Evolutionary conservation across 768 basidiomycete species (phyloP).

Genomic region (Boletus tylopilopsis): DNA sequence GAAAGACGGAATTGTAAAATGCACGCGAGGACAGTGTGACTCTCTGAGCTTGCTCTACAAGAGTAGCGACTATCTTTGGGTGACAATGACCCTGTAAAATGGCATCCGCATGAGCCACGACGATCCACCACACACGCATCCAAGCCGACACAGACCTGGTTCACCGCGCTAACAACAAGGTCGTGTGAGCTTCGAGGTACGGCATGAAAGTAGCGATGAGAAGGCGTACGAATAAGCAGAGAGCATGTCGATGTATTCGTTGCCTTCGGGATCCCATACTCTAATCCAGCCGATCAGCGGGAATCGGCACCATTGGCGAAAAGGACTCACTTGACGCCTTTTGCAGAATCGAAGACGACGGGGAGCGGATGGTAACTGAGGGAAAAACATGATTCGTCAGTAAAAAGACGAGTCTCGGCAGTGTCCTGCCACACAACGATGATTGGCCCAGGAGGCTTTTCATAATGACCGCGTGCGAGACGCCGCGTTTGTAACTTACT

Average conservation of each 20-base stretch:
- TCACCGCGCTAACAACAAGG: slow-evolving; percentile 60
- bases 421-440: slow-evolving; percentile 8
- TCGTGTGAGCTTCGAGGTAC: slow-evolving; percentile 4
- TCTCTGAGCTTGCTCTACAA: slow-evolving; percentile 80
- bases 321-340: slow-evolving; percentile 80
- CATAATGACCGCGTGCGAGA: slow-evolving; percentile 22
- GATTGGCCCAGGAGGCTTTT: slow-evolving; percentile 18
- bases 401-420: slow-evolving; percentile 11
- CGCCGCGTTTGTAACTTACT: slow-evolving; percentile 51
- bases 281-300: slow-evolving; percentile 27
- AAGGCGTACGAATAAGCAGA: slow-evolving; percentile 88
- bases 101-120: slow-evolving; percentile 13
- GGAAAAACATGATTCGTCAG: slow-evolving; percentile 37
- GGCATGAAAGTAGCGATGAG: background rate
- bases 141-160: slow-evolving; percentile 56
- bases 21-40: slow-evolving; percentile 94
- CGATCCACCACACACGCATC: slow-evolving; percentile 2
- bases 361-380: slow-evolving; percentile 93
- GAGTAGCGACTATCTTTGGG: slow-evolving; percentile 77
- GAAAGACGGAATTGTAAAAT: slow-evolving; percentile 92
- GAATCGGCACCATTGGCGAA: slow-evolving; percentile 27
- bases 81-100: slow-evolving; percentile 80
- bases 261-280: slow-evolving; percentile 95
- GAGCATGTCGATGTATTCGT: slow-evolving; percentile 96
- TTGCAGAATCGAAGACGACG: slow-evolving; percentile 87